Evolutionary conservation across 2,329 filamentous ascomycete genomes (phyloP), one percentile per base, ranked within the genome.

Genomic region (Fusarium floridanum): DNA sequence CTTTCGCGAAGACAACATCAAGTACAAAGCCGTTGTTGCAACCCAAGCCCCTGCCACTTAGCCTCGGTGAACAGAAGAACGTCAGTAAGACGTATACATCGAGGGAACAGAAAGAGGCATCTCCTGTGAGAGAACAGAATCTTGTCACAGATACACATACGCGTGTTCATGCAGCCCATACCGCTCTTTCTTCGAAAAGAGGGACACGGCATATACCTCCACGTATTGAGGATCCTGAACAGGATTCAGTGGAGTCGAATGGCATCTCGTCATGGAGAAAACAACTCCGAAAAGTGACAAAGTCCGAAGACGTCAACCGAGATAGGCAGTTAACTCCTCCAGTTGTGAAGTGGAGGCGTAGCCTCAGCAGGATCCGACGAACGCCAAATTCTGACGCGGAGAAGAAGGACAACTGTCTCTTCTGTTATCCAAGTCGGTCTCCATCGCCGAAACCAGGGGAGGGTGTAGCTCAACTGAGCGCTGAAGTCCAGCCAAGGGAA

Each of bases 251-350:
- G 43, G 72, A 62, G 24, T 37, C 39, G 10, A 68, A 67, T 10
- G 53, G 64, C 48, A 65, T 77, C 45, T 76, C 75, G 29, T 71
- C 75, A 27, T 76, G 64, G 75, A 78, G 76, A 61, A 70, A 73
- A 20, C 77, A 78, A 41, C 63, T 79, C 29, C 77, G 72, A n/a
- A 79, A 74, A 41, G 70, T 78, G 12, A 72, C 73, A 20, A 70
- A 55, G 61, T 75, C 74, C 34, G 65, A 73, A 55, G 73, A 75
- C 10, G 61, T 70, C 41, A 56, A 63, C 45, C 55, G 39, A 27
- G 43, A 57, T 22, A 77, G 70, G 61, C 55, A 57, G 14, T 12
- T 63, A 27, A 76, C 68, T 39, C 67, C 71, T 45, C 69, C 76
- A 45, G 59, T 71, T 27, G 32, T 70, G 41, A 74, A 65, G 50